Percentiles rank a stretch among this genome's conserved stretches.
Evolutionary conservation across 2,329 filamentous ascomycete genomes (phyloP).

Genomic region (Lachnellula cervina): DNA sequence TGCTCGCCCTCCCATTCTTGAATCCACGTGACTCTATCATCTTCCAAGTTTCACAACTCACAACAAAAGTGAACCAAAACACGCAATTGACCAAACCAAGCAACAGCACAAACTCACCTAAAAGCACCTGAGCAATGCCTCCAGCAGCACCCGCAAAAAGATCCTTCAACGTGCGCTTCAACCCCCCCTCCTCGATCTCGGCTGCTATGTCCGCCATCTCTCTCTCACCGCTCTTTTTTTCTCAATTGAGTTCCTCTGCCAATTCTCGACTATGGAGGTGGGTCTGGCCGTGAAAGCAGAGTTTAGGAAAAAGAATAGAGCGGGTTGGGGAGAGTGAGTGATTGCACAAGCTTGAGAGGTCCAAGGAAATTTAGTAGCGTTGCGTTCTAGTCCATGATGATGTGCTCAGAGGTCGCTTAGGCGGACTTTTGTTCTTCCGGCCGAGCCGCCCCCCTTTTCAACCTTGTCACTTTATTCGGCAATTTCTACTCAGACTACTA

Average conservation of each 20-base stretch:
- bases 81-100: background rate
- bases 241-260: background rate
- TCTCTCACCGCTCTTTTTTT: slow-evolving; percentile 6
- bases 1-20: background rate
- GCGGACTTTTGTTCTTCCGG: too few relatives aligned
- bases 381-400: too few relatives aligned
- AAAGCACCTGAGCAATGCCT: slow-evolving; percentile 86
- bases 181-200: slow-evolving; percentile 29
- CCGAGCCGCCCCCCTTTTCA: too few relatives aligned
- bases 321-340: too few relatives aligned
- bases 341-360: too few relatives aligned
- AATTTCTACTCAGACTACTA: too few relatives aligned
- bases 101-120: slow-evolving; percentile 60
- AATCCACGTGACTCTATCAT: background rate
- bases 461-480: too few relatives aligned
- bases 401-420: too few relatives aligned
- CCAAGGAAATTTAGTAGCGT: too few relatives aligned
- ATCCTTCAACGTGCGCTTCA: slow-evolving; percentile 58
- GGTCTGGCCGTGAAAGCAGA: too few relatives aligned
- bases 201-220: slow-evolving; percentile 30
- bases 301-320: too few relatives aligned
- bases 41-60: background rate
- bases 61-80: background rate
- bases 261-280: too few relatives aligned
- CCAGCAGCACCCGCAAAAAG: slow-evolving; percentile 85